Conservation (phyloP, 305 asterid genomes). For the Caryopteris hybrid region DNA sequence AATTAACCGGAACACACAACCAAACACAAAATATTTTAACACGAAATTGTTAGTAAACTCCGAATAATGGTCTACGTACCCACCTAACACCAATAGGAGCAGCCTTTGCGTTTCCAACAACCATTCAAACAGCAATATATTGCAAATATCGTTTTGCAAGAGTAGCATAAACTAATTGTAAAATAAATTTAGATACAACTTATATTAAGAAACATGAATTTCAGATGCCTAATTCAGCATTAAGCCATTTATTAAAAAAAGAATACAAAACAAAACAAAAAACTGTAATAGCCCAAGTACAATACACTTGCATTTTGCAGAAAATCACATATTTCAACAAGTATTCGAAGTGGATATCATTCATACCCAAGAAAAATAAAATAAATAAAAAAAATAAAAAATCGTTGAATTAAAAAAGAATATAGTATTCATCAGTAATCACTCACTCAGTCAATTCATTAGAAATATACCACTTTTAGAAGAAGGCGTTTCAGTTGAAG, state of each 20-base stretch:
- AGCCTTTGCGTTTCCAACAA: not conserved
- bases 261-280: not conserved
- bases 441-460: not conserved
- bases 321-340: not conserved
- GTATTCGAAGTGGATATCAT: not conserved
- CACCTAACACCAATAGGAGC: not conserved
- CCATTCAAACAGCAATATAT: not conserved
- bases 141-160: not conserved
- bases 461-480: slow-evolving; percentile 47
- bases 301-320: not conserved
- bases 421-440: not conserved
- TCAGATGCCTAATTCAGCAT: not conserved
- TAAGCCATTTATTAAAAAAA: not conserved
- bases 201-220: not conserved
- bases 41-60: not conserved
- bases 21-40: too few species aligned
- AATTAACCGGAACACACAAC: too few species aligned
- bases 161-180: not conserved
- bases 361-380: not conserved
- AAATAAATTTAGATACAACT: not conserved
- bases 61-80: not conserved
- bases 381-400: too few species aligned
- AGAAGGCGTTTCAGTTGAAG: slow-evolving; percentile 54
- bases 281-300: not conserved
- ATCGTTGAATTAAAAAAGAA: too few species aligned